These are phyloP conservation scores for Penicillium brasilianum DNA, from an alignment of 2,329 filamentous ascomycete species.

Conservation along the genomic window DNA sequence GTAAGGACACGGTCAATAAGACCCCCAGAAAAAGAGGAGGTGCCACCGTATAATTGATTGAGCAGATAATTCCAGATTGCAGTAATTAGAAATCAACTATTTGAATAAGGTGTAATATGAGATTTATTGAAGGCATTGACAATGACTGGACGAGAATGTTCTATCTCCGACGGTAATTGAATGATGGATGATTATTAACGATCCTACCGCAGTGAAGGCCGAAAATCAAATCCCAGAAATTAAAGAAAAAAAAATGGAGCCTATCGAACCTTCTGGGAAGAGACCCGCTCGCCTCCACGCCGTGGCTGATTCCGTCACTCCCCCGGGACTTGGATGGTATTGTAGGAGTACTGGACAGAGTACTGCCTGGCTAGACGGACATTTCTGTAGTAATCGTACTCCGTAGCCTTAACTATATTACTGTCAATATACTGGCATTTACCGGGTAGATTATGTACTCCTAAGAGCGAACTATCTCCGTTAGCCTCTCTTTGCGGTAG, in stretches of 20 bases:
- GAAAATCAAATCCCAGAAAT: background rate
- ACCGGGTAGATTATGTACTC: background rate
- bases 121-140: background rate
- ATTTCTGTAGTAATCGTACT: too few relatives aligned
- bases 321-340: background rate
- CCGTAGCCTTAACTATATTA: too few relatives aligned
- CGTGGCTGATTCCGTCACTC: constrained; percentile 30
- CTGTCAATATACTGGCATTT: background rate
- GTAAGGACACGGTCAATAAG: constrained; percentile 4
- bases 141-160: background rate
- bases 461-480: constrained; percentile 5
- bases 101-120: background rate
- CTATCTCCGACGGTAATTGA: background rate
- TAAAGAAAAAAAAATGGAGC: constrained; percentile 2
- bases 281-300: constrained; percentile 29
- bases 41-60: background rate
- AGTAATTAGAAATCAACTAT: background rate
- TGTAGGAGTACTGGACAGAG: background rate
- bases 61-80: background rate
- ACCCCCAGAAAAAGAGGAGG: background rate
- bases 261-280: constrained; percentile 27
- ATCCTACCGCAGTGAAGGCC: background rate
- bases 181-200: background rate
- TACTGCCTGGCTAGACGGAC: background rate
- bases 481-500: background rate